A percentile compares a stretch with the other conserved stretches of the same genome.
Conservation (phyloP, 2,329 filamentous ascomycete species). For the Ceratocystis cubensis region DNA sequence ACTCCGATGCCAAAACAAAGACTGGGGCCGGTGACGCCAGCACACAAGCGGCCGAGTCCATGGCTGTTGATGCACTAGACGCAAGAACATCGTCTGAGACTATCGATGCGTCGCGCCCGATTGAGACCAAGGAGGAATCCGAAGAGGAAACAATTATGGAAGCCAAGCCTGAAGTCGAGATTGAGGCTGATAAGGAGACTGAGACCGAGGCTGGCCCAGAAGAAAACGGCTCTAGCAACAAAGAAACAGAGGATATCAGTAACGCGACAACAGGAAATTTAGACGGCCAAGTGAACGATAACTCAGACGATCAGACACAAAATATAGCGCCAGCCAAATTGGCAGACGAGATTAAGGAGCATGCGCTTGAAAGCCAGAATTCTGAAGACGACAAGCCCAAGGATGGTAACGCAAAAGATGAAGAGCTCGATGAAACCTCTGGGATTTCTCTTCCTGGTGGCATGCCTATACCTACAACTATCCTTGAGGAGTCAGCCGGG, state of each 20-base stretch:
- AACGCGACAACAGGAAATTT: not conserved
- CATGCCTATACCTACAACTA: conserved; percentile 36
- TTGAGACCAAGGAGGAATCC: conserved; percentile 15
- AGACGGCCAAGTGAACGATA: not conserved
- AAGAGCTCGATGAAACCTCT: not conserved
- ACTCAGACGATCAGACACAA: not conserved
- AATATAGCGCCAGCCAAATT: not conserved
- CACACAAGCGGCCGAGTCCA: conserved; percentile 42
- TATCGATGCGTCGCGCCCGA: conserved; percentile 22
- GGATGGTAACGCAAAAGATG: not conserved
- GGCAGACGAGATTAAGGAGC: not conserved
- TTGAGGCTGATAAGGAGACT: not conserved
- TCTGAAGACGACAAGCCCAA: not conserved
- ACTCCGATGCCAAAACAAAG: conserved; percentile 35
- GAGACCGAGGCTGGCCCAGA: not conserved
- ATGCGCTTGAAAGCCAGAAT: not conserved
- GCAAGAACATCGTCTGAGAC: conserved; percentile 24
- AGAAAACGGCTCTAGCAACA: not conserved
- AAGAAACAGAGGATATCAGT: not conserved
- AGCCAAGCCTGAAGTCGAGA: not conserved
- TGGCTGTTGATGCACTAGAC: conserved; percentile 34
- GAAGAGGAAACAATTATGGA: conserved; percentile 7
- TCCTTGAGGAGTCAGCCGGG: conserved; percentile 42
- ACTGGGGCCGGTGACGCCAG: conserved; percentile 4
- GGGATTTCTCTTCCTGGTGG: conserved; percentile 8